Evolutionary conservation across 2,329 filamentous ascomycete species (phyloP).

Genomic region (Alternaria gaisen): DNA sequence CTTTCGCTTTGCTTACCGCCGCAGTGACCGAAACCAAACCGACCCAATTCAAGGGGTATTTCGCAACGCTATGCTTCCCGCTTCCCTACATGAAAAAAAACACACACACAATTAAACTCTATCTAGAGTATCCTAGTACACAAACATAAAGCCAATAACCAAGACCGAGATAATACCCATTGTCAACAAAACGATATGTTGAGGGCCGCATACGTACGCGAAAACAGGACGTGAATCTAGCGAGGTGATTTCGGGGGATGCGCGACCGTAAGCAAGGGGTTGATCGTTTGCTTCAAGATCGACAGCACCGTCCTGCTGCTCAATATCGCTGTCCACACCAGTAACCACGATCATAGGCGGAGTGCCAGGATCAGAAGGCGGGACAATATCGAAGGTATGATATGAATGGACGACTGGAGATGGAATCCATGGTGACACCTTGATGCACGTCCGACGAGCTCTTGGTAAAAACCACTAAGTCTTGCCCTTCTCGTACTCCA

Average conservation of each 20-base stretch:
- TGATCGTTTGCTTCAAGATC: slow-evolving; percentile 14
- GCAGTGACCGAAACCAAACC: slow-evolving; percentile 7
- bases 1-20: slow-evolving; percentile 6
- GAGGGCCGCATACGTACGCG: background rate
- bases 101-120: slow-evolving; percentile 6
- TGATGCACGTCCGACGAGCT: background rate
- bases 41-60: slow-evolving; percentile 14
- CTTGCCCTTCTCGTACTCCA: slow-evolving; percentile 41
- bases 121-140: slow-evolving; percentile 7
- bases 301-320: slow-evolving; percentile 1
- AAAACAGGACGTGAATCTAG: background rate
- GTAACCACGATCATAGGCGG: background rate
- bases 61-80: slow-evolving; percentile 24
- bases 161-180: slow-evolving; percentile 6
- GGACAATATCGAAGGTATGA: slow-evolving; percentile 6
- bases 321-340: background rate
- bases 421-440: background rate
- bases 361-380: background rate
- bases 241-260: background rate
- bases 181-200: background rate
- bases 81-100: background rate
- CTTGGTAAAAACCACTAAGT: slow-evolving; percentile 22
- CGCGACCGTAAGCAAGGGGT: background rate
- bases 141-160: slow-evolving; percentile 9
- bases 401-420: slow-evolving; percentile 4